Evolutionary conservation across 2,329 filamentous ascomycete species (phyloP).

Genomic region (Cercospora sp.): DNA sequence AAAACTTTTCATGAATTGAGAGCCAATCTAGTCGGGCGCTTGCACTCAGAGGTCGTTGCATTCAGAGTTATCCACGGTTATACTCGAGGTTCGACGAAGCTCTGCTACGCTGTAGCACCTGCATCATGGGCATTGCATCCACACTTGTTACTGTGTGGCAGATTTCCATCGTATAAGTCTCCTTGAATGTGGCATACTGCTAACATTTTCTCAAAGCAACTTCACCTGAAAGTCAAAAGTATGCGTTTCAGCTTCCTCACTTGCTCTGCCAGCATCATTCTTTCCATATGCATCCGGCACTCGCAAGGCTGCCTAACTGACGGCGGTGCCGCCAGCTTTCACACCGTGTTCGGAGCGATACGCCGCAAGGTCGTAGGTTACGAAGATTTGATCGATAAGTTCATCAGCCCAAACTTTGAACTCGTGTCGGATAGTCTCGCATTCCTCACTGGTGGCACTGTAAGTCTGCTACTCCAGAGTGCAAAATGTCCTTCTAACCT

Average conservation of each 20-base stretch:
- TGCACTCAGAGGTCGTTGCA: too few species aligned
- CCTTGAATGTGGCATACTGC: not conserved
- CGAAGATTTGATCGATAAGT: not conserved
- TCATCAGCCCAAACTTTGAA: slow-evolving; percentile 5
- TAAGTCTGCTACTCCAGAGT: not conserved
- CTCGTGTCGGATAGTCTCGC: slow-evolving; percentile 8
- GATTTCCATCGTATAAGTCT: not conserved
- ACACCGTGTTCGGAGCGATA: not conserved
- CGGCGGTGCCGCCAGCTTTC: not conserved
- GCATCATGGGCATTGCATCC: not conserved
- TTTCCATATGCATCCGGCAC: not conserved
- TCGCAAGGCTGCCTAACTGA: not conserved
- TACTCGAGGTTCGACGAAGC: not conserved
- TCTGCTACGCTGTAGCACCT: not conserved
- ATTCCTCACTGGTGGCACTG: not conserved
- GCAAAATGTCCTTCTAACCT: not conserved
- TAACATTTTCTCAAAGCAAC: too few species aligned
- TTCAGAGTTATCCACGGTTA: not conserved
- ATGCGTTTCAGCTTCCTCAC: not conserved
- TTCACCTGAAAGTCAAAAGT: too few species aligned
- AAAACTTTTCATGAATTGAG: too few species aligned
- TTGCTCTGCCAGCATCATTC: not conserved
- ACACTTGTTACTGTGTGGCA: not conserved
- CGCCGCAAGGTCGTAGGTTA: not conserved
- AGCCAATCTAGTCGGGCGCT: too few species aligned